Percentiles rank a stretch among this genome's conserved stretches.
phyloP scores from a whole-genome alignment of 768 basidiomycete species.

The Amanita fuliginea region DNA sequence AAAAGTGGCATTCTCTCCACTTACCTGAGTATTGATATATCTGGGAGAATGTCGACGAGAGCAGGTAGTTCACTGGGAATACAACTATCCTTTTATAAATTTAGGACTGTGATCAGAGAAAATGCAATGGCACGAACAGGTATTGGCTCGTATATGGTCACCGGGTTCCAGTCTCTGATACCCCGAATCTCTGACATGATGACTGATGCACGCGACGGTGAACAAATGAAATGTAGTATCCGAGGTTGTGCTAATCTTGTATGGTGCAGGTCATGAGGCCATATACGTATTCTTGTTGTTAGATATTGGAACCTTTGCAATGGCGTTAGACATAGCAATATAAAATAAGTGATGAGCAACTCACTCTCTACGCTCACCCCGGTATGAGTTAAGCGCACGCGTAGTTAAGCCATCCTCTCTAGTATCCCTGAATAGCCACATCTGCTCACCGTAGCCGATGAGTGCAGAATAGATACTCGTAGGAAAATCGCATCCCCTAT shows the following conservation, averaged over 20 bases:
- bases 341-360: constrained; percentile 3
- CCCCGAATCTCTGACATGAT: constrained; percentile 55
- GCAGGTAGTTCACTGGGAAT: constrained; percentile 69
- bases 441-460: constrained; percentile 51
- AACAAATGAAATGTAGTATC: constrained; percentile 75
- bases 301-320: constrained; percentile 67
- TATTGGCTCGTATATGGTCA: constrained; percentile 76
- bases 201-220: constrained; percentile 54
- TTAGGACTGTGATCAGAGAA: constrained; percentile 16
- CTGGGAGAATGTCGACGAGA: constrained; percentile 44
- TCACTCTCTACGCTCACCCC: constrained; percentile 63
- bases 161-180: constrained; percentile 49
- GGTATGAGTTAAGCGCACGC: constrained; percentile 63
- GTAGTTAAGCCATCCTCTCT: constrained; percentile 47
- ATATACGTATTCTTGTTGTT: constrained; percentile 59
- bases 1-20: constrained; percentile 4
- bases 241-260: constrained; percentile 34
- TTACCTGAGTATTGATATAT: constrained; percentile 61
- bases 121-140: constrained; percentile 40
- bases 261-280: constrained; percentile 52
- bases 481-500: constrained; percentile 73
- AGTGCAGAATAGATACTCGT: constrained; percentile 40
- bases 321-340: constrained; percentile 1
- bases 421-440: constrained; percentile 74
- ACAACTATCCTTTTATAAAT: constrained; percentile 53